Evolutionary conservation across 192 early-diverging fungal genomes (phyloP).

Genomic region (Coemansia reversa): DNA sequence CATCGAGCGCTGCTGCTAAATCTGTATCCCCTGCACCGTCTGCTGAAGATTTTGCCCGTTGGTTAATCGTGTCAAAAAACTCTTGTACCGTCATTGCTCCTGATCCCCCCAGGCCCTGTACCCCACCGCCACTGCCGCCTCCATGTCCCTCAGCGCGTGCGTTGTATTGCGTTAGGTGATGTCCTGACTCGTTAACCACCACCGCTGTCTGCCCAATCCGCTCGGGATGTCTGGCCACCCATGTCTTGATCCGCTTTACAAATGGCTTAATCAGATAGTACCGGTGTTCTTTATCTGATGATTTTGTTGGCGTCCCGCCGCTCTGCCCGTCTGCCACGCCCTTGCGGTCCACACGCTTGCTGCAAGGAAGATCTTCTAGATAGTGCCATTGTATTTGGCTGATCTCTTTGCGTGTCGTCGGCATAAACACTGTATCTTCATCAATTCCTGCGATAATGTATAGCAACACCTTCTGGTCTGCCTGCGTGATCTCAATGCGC

Average conservation of each 20-base stretch:
- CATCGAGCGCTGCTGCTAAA: neutral
- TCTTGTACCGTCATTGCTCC: conserved; percentile 46
- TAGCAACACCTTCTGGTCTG: conserved; percentile 85
- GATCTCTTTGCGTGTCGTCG: conserved; percentile 92
- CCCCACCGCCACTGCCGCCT: neutral
- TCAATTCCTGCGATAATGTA: conserved; percentile 89
- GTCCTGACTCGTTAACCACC: conserved; percentile 22
- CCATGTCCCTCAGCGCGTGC: neutral
- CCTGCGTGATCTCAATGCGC: conserved; percentile 83
- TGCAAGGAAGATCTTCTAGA: conserved; percentile 61
- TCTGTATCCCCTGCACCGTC: neutral
- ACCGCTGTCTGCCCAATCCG: conserved; percentile 22
- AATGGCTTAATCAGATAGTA: conserved; percentile 77
- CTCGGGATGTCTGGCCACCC: conserved; percentile 40
- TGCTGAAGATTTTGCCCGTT: conserved; percentile 20
- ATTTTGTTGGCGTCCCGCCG: conserved; percentile 16
- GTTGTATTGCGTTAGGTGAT: neutral
- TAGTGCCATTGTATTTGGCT: conserved; percentile 76
- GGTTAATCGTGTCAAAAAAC: conserved; percentile 31
- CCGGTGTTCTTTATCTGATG: conserved; percentile 52
- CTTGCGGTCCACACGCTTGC: conserved; percentile 35
- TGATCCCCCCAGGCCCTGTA: conserved; percentile 2
- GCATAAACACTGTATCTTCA: conserved; percentile 75
- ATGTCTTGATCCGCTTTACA: conserved; percentile 55
- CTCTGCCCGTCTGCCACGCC: conserved; percentile 1